Percentiles rank a stretch among this genome's conserved stretches.
Evolutionary conservation across 257 asterid genomes (phyloP).

Genomic region (Solanum chiquidenum): DNA sequence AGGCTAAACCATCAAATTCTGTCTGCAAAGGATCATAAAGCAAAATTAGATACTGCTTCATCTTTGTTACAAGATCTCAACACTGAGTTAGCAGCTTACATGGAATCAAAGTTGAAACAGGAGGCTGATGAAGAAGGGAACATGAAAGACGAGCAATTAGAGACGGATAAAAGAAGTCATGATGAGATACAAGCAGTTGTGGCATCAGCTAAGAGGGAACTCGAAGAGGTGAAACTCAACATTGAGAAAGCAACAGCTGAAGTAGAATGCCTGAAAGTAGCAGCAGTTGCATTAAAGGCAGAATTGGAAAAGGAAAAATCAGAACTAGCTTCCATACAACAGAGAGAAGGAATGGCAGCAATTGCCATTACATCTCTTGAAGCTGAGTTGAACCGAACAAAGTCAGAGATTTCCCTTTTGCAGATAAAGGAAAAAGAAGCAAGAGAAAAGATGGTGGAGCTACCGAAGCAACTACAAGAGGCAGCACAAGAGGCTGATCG

Average conservation of each 20-base stretch:
- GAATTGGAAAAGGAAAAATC: slow-evolving; percentile 46
- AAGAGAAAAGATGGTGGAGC: slow-evolving; percentile 42
- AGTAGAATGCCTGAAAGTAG: slow-evolving; percentile 37
- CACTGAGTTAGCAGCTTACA: slow-evolving; percentile 64
- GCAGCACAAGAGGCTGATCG: slow-evolving; percentile 48
- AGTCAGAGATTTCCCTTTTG: slow-evolving; percentile 31
- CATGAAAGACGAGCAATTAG: slow-evolving; percentile 17
- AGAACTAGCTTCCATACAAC: slow-evolving; percentile 33
- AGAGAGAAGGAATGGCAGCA: slow-evolving; percentile 67
- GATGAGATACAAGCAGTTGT: slow-evolving; percentile 40
- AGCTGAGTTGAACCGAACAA: slow-evolving; percentile 36
- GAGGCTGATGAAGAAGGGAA: slow-evolving; percentile 27
- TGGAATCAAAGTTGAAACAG: slow-evolving; percentile 42
- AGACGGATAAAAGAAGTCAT: slow-evolving; percentile 35
- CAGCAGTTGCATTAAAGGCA: slow-evolving; percentile 30
- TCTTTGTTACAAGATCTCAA: slow-evolving; percentile 51
- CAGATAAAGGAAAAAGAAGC: slow-evolving; percentile 40
- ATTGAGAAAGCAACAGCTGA: slow-evolving; percentile 38
- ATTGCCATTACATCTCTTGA: slow-evolving; percentile 53
- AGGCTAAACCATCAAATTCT: slow-evolving; percentile 36
- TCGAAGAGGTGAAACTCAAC: slow-evolving; percentile 56
- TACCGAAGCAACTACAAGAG: slow-evolving; percentile 44
- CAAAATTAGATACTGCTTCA: slow-evolving; percentile 49
- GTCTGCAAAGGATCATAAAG: slow-evolving; percentile 51
- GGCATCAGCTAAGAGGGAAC: slow-evolving; percentile 52